Conservation (phyloP, 345 rosid species). For the Salix dunnii region DNA sequence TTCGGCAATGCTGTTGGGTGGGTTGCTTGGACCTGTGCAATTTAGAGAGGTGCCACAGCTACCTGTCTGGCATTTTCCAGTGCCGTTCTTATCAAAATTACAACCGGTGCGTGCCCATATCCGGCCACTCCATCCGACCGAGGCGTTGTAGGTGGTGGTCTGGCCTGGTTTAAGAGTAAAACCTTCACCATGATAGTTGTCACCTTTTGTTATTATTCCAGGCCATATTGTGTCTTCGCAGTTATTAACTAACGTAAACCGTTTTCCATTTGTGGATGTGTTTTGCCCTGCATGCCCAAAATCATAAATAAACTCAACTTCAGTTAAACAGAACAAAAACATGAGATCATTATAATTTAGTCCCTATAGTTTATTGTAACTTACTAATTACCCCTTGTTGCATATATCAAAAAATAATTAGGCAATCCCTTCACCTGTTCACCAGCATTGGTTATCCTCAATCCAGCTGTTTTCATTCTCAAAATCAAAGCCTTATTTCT, state of each 20-base stretch:
- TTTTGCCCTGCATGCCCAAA: constrained; percentile 14
- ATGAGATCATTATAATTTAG: not conserved
- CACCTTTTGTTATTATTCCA: constrained; percentile 46
- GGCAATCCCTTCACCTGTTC: not conserved
- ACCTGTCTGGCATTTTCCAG: constrained; percentile 71
- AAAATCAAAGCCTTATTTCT: not conserved
- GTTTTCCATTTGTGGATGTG: constrained; percentile 22
- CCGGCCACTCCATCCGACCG: constrained; percentile 75
- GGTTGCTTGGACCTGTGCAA: constrained; percentile 50
- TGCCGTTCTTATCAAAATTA: constrained; percentile 54
- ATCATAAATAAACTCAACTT: too few relatives aligned
- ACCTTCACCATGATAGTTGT: constrained; percentile 52
- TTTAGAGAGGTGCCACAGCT: constrained; percentile 59
- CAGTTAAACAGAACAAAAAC: not conserved
- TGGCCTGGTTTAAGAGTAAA: constrained; percentile 55
- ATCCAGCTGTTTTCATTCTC: not conserved
- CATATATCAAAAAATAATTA: too few relatives aligned
- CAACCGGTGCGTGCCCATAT: constrained; percentile 90
- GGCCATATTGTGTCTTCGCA: constrained; percentile 84
- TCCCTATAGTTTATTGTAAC: not conserved
- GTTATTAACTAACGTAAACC: constrained; percentile 58
- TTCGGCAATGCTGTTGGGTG: constrained; percentile 67
- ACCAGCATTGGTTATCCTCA: too few relatives aligned
- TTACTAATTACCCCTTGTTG: not conserved
- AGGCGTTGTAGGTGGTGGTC: constrained; percentile 51